Conservation (phyloP, 495 filamentous ascomycete genomes). For the Sordaria brevicollis region DNA sequence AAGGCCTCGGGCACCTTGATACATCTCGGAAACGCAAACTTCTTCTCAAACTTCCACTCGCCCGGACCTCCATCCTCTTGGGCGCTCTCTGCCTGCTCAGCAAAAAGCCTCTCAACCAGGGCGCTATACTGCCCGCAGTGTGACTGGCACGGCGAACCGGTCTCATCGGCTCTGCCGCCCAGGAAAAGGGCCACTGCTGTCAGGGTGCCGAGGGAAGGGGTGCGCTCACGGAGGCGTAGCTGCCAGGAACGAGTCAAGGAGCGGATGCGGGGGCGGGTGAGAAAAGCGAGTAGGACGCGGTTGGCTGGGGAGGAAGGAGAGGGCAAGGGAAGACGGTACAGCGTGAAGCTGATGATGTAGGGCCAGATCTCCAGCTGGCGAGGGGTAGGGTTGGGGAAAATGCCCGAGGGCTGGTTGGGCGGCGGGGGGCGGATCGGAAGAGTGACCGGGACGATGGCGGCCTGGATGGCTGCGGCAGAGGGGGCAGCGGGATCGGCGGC, state of each 20-base stretch:
- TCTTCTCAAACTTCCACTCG: neutral
- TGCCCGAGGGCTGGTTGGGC: neutral
- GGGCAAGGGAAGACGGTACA: neutral
- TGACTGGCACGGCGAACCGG: neutral
- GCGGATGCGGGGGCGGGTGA: neutral
- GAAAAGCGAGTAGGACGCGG: neutral
- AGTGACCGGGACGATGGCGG: neutral
- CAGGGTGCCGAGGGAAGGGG: neutral
- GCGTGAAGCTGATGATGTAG: neutral
- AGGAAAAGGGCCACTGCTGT: neutral
- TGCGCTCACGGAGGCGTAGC: neutral
- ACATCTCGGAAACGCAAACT: neutral
- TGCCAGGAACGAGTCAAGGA: neutral
- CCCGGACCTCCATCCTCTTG: neutral
- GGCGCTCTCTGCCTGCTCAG: neutral
- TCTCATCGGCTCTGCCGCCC: neutral
- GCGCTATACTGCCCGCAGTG: neutral
- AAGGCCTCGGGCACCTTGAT: neutral
- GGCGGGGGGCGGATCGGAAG: neutral
- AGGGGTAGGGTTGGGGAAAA: neutral
- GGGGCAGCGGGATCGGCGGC: too few relatives aligned
- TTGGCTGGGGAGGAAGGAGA: neutral
- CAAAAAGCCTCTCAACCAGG: neutral
- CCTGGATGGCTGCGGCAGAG: neutral
- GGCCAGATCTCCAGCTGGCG: neutral